Evolutionary conservation across 2,329 filamentous ascomycete genomes (phyloP).

Genomic region (Chrysosporium queenslandicum): DNA sequence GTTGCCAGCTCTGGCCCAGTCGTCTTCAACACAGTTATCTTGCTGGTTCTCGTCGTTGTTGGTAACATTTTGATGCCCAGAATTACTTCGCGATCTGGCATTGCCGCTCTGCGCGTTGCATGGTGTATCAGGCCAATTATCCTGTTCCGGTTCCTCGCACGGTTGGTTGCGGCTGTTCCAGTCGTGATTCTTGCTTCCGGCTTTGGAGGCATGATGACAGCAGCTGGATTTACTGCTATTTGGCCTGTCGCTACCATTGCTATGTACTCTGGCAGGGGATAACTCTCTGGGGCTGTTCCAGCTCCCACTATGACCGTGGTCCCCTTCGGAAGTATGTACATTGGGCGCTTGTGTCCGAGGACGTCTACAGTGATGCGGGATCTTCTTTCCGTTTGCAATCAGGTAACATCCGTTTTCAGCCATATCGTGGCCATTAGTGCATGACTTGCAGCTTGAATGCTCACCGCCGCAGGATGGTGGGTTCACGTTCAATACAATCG

Average conservation of each 20-base stretch:
- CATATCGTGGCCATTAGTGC: neutral
- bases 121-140: neutral
- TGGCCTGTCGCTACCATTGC: neutral
- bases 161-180: neutral
- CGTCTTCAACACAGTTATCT: neutral
- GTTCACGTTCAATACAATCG: conserved; percentile 18
- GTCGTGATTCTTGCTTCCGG: neutral
- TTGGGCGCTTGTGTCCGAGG: conserved; percentile 6
- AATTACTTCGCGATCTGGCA: neutral
- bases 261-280: neutral
- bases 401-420: conserved; percentile 15
- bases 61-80: neutral
- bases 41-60: neutral
- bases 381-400: conserved; percentile 16
- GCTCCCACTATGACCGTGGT: neutral
- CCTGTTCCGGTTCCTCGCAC: neutral
- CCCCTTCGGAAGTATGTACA: neutral
- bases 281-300: neutral
- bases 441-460: conserved; percentile 2
- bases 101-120: neutral
- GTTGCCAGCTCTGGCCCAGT: neutral
- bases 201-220: neutral
- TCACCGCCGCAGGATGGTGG: conserved; percentile 4
- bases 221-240: neutral
- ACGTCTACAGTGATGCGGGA: conserved; percentile 8